Percentiles rank a stretch among this genome's conserved stretches.
Conservation (phyloP, 257 asterid genomes). For the Solanum ahanhuiri region DNA sequence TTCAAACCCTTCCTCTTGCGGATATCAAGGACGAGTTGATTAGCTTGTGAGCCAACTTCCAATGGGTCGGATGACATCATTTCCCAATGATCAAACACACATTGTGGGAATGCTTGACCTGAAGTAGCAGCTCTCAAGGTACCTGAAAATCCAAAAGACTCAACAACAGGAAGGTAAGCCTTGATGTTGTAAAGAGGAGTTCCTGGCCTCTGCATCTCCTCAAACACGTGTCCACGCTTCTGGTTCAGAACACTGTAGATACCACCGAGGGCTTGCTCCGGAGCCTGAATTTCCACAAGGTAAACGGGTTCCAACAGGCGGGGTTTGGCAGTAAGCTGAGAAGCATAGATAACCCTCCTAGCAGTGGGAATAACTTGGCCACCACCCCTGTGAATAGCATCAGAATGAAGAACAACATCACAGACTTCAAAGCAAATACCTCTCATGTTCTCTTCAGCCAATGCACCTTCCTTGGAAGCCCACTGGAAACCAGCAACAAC, state of each 20-base stretch:
- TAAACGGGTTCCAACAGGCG: slow-evolving; percentile 32
- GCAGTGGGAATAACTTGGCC: slow-evolving; percentile 42
- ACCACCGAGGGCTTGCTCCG: slow-evolving; percentile 33
- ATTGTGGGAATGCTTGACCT: slow-evolving; percentile 35
- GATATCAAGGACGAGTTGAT: slow-evolving; percentile 22
- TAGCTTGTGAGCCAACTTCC: slow-evolving; percentile 17
- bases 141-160: slow-evolving; percentile 33
- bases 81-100: slow-evolving; percentile 38
- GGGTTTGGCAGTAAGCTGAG: slow-evolving; percentile 38
- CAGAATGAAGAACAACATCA: slow-evolving; percentile 37
- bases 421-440: slow-evolving; percentile 41
- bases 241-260: slow-evolving; percentile 36
- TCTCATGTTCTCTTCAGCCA: slow-evolving; percentile 36
- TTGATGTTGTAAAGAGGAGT: slow-evolving; percentile 38
- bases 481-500: slow-evolving; percentile 45
- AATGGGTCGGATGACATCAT: slow-evolving; percentile 32
- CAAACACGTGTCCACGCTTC: slow-evolving; percentile 41
- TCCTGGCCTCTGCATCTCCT: slow-evolving; percentile 39
- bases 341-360: slow-evolving; percentile 33
- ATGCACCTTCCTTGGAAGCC: slow-evolving; percentile 42
- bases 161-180: slow-evolving; percentile 33
- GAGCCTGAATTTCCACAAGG: slow-evolving; percentile 35
- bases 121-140: slow-evolving; percentile 35
- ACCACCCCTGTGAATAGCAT: slow-evolving; percentile 42
- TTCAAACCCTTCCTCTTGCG: slow-evolving; percentile 40